A percentile compares a stretch with the other conserved stretches of the same genome.
phyloP scores from a whole-genome alignment of 306 rosid species.

The Cotoneaster glaucophyllus region DNA sequence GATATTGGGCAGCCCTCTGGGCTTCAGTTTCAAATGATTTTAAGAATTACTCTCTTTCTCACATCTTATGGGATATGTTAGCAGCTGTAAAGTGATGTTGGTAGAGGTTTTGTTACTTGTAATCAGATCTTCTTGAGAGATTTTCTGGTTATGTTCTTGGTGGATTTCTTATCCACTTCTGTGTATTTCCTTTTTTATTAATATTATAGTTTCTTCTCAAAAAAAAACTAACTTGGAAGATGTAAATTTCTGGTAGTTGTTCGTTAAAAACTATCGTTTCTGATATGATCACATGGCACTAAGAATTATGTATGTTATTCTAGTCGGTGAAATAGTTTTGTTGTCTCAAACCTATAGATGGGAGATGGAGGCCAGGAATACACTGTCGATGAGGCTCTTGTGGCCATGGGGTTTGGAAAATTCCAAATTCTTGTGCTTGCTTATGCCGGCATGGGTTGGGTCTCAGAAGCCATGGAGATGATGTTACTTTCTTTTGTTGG shows the following conservation, averaged over 20 bases:
- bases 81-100: too few relatives aligned
- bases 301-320: background rate
- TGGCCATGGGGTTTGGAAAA: conserved; percentile 71
- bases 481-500: conserved; percentile 94
- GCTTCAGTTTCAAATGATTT: too few relatives aligned
- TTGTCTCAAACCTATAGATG: conserved; percentile 6
- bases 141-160: too few relatives aligned
- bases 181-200: too few relatives aligned
- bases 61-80: too few relatives aligned
- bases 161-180: too few relatives aligned
- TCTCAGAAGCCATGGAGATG: conserved; percentile 99
- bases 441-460: conserved; percentile 95
- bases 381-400: conserved; percentile 86
- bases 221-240: background rate
- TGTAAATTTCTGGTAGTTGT: background rate
- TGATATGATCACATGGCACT: background rate
- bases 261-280: background rate
- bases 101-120: too few relatives aligned
- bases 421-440: conserved; percentile 76
- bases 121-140: too few relatives aligned
- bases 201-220: too few relatives aligned
- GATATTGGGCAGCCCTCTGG: too few relatives aligned
- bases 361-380: conserved; percentile 35
- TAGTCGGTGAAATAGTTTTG: background rate
- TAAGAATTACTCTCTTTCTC: too few relatives aligned